Percentiles rank a stretch among this genome's conserved stretches.
Conservation (phyloP, 441 rosid genomes). For the Populus hybrid region DNA sequence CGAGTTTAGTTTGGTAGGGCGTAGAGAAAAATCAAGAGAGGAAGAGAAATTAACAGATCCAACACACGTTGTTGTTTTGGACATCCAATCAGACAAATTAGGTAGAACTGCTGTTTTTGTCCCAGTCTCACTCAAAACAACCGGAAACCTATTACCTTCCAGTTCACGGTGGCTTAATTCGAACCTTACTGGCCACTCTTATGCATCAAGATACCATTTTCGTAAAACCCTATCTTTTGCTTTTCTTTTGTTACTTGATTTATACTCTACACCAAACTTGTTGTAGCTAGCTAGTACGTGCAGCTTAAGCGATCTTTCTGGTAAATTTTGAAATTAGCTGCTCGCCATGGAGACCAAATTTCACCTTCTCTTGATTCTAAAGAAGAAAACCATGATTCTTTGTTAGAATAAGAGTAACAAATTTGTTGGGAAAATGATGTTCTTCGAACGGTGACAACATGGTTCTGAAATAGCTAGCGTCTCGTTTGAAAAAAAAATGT, state of each 20-base stretch:
- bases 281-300: constrained; percentile 21
- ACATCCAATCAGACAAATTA: constrained; percentile 8
- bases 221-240: background rate
- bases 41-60: background rate
- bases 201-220: background rate
- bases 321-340: background rate
- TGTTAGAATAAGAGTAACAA: background rate
- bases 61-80: constrained; percentile 2
- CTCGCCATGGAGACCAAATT: constrained; percentile 21
- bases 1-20: constrained; percentile 37
- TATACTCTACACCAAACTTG: constrained; percentile 31
- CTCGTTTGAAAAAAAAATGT: background rate
- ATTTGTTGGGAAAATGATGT: constrained; percentile 16
- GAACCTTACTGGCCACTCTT: constrained; percentile 13
- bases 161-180: constrained; percentile 7
- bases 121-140: constrained; percentile 3
- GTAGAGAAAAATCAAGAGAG: too few relatives aligned
- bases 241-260: constrained; percentile 25
- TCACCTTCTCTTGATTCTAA: constrained; percentile 31
- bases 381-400: constrained; percentile 28
- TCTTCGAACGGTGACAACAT: background rate
- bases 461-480: background rate
- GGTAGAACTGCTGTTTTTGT: constrained; percentile 23
- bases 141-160: background rate
- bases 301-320: constrained; percentile 28